Evolutionary conservation across 2,329 filamentous ascomycete genomes (phyloP).

Genomic region (Neofusicoccum sp.): DNA sequence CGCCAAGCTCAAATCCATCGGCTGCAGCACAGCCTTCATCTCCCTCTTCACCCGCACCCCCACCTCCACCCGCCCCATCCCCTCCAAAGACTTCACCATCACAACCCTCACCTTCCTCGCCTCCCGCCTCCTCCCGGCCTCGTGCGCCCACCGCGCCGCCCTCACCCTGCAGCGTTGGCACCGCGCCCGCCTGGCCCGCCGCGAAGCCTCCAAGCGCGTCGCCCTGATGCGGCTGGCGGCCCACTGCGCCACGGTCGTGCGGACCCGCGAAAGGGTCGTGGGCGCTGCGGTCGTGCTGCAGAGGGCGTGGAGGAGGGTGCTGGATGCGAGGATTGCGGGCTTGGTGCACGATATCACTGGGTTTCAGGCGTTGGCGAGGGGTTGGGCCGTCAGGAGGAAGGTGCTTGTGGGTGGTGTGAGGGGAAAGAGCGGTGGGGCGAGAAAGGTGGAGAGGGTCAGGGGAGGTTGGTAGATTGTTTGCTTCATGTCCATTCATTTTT

Average conservation of each 20-base stretch:
- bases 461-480: slow-evolving; percentile 31
- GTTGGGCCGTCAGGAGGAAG: slow-evolving; percentile 42
- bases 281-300: slow-evolving; percentile 48
- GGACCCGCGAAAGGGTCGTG: slow-evolving; percentile 45
- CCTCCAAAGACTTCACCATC: slow-evolving; percentile 58
- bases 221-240: slow-evolving; percentile 46
- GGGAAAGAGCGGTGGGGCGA: slow-evolving; percentile 32
- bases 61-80: slow-evolving; percentile 43
- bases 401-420: slow-evolving; percentile 22
- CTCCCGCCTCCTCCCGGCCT: slow-evolving; percentile 58
- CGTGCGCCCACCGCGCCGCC: slow-evolving; percentile 54
- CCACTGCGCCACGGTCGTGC: slow-evolving; percentile 52
- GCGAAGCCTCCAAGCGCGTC: slow-evolving; percentile 37
- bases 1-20: slow-evolving; percentile 42
- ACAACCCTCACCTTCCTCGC: slow-evolving; percentile 62
- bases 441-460: slow-evolving; percentile 37
- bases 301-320: slow-evolving; percentile 44
- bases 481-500: background rate
- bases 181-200: slow-evolving; percentile 41
- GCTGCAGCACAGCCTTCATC: slow-evolving; percentile 50
- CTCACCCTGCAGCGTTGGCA: slow-evolving; percentile 56
- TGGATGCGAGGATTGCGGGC: slow-evolving; percentile 37
- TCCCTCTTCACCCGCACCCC: slow-evolving; percentile 43
- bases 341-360: slow-evolving; percentile 41
- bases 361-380: slow-evolving; percentile 49